phyloP scores from a whole-genome alignment of 2,329 filamentous ascomycete species.

The Venturia nashicola region DNA sequence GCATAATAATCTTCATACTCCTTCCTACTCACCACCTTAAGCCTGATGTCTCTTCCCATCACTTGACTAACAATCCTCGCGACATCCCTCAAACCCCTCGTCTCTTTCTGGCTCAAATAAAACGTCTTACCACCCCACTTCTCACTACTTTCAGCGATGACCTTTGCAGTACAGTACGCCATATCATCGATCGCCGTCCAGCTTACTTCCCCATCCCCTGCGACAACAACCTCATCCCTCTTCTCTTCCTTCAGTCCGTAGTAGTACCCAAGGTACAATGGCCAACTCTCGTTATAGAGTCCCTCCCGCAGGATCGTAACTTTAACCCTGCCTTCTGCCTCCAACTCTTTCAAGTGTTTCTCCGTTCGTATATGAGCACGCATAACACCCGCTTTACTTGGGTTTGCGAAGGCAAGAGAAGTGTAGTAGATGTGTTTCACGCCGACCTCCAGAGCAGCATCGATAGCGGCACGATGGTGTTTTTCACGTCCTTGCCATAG shows the following conservation, averaged over 20 bases:
- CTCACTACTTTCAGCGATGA: conserved; percentile 21
- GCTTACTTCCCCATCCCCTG: conserved; percentile 28
- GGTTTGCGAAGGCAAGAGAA: conserved; percentile 29
- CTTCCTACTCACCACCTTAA: conserved; percentile 25
- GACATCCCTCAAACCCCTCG: conserved; percentile 18
- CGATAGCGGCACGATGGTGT: conserved; percentile 31
- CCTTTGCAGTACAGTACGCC: conserved; percentile 28
- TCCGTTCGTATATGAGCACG: conserved; percentile 34
- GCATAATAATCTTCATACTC: conserved; percentile 31
- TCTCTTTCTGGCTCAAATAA: conserved; percentile 23
- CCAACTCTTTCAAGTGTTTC: conserved; percentile 22
- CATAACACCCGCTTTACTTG: conserved; percentile 32
- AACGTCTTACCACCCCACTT: conserved; percentile 23
- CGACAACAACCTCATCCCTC: conserved; percentile 25
- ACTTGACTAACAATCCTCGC: conserved; percentile 19
- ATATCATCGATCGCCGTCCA: conserved; percentile 34
- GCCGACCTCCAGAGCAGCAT: conserved; percentile 27
- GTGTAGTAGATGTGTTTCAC: conserved; percentile 36
- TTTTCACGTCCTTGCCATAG: conserved; percentile 30
- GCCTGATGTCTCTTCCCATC: conserved; percentile 18
- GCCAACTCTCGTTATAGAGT: conserved; percentile 35
- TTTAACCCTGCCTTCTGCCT: conserved; percentile 13
- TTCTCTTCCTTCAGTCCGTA: conserved; percentile 20
- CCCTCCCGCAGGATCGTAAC: conserved; percentile 32
- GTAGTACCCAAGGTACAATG: conserved; percentile 34